Evolutionary conservation across 345 rosid genomes (phyloP), one percentile per base, ranked within the genome.

Genomic region (Linum usitatissimum): DNA sequence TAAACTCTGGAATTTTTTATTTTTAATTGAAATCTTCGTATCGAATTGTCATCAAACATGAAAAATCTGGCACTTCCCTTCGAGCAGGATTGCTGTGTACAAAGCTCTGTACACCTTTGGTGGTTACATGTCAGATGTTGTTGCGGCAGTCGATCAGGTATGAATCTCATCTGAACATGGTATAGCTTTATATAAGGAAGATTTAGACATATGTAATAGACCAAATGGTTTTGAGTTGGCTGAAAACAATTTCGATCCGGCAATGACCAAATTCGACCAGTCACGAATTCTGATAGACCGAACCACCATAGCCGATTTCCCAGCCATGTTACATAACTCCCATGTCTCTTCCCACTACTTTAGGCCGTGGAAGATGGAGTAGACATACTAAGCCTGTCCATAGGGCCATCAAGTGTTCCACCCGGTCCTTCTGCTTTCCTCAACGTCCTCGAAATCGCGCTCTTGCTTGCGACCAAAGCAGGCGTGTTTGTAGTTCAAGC

Each of bases 281-380:
- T 23, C 2, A 23, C 28, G 28, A 23, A 23, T 23, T 0, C 28
- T 1, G 2, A 23, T 2, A 23, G 28, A 23, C 28, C 2, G 28
- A 23, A 23, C 2, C 1, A 23, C 28, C 28, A 23, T 23, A 23
- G 28, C 28, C 28, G 28, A 23, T 23, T 23, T 23, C 28, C 28
- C 28, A 23, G 28, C 28, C 28, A 23, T 23, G 28, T n/a, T n/a
- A n/a, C n/a, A n/a, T n/a, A n/a, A 34, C 38, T 34, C 38, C 38
- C 38, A 34, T 34, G 5, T 34, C 3, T 34, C 51, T 45, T 40
- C 2, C 1, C 20, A 72, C 31, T n/a, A 9, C 31, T 55, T 4
- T 59, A 74, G 84, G 81, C 84, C 31, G 84, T 80, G 57, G 84
- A 77, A 70, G 84, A 80, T 72, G 79, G 81, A 38, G 84, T 80